Evolutionary conservation across 768 basidiomycete genomes (phyloP).

Genomic region (Naganishia vaughanmartiniae): DNA sequence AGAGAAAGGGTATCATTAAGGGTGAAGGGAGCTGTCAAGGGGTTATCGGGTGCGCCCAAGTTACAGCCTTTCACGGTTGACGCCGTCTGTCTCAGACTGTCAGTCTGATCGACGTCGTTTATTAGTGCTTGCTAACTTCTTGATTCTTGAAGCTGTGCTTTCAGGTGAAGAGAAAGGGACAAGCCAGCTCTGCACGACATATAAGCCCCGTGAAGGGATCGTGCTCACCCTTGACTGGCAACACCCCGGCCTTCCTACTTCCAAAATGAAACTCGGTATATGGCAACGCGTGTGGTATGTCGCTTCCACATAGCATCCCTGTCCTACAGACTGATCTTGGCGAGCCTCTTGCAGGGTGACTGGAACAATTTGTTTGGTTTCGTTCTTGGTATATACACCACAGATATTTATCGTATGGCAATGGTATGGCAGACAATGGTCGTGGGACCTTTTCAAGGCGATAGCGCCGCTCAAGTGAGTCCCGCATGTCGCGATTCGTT

Average conservation of each 20-base stretch:
- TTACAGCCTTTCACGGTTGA: not conserved
- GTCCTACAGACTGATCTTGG: not conserved
- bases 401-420: constrained; percentile 90
- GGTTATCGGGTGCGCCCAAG: not conserved
- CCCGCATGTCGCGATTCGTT: not conserved
- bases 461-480: constrained; percentile 87
- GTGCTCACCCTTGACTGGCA: not conserved
- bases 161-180: not conserved
- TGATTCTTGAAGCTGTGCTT: not conserved
- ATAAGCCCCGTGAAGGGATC: not conserved
- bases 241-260: not conserved
- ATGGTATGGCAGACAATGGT: constrained; percentile 77
- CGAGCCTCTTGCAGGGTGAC: constrained; percentile 45
- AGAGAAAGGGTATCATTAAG: not conserved
- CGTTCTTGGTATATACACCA: constrained; percentile 81
- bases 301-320: not conserved
- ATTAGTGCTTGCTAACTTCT: no score
- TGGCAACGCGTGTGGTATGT: constrained; percentile 12
- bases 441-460: constrained; percentile 71
- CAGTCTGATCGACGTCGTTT: not conserved
- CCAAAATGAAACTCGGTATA: constrained; percentile 5
- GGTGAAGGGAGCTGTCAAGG: not conserved
- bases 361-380: constrained; percentile 51
- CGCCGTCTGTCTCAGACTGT: not conserved
- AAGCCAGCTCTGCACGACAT: not conserved